Evolutionary conservation across 2,329 filamentous ascomycete species (phyloP), one percentile per base, ranked within the genome.

Genomic region (Fusarium odoratissimum): DNA sequence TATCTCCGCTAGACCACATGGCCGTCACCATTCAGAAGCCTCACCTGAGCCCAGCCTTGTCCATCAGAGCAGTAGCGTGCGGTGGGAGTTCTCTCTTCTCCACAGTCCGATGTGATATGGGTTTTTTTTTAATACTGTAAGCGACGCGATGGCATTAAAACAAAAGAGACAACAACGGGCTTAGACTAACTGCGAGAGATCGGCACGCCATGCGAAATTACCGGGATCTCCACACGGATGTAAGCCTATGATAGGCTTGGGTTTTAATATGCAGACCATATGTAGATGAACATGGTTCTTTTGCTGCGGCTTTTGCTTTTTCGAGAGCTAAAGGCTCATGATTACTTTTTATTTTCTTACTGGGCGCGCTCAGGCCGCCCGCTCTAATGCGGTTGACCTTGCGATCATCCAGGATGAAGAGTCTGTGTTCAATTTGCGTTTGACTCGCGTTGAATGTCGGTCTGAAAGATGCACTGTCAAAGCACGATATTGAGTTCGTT

Each of bases 41-140:
- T 77, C 75, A 77, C 70, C 75, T 73, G 75, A 77, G 60, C 37
- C 59, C 60, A 69, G 67, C 64, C 60, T 67, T 61, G 58, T 65
- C 31, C 48, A 37, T 57, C 63, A 63, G 59, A 69, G 48, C 67
- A 64, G 68, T 76, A 75, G 75, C 69, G 72, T 77, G 58, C 75
- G 75, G 75, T 77, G 74, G 60, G 64, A 68, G 60, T 69, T 66
- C n/a, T 51, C 41, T 44, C 33, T 37, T 49, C 42, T 63, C 66
- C 66, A 73, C 67, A 38, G 48, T 25, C 62, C 44, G 48, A 46
- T 66, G 28, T 59, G 42, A 60, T 51, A 28, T 28, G 19, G 23
- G 7, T 9, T 40, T n/a, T 30, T 40, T 55, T 25, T 25, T 21
- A 5, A 33, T 25, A 51, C 48, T 35, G 48, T 51, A 28, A 52